Evolutionary conservation across 352 stramenopile genomes (phyloP).

Genomic region (Saprolegnia parasitica): DNA sequence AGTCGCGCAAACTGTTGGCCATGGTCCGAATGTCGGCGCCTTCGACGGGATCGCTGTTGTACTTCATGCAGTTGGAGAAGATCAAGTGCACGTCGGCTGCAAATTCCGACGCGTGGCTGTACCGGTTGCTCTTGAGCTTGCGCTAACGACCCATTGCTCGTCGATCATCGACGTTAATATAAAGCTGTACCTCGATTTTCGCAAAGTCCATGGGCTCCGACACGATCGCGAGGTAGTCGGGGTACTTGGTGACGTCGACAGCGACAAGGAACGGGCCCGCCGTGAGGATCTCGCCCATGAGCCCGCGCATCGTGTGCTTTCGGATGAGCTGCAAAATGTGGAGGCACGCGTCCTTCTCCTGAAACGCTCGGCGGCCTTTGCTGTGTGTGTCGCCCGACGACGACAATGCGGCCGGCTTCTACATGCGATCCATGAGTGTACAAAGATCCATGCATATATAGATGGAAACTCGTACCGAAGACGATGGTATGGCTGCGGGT

Average conservation of each 20-base stretch:
- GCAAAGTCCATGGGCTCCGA: slow-evolving; percentile 83
- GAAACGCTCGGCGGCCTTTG: slow-evolving; percentile 33
- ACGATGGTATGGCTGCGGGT: slow-evolving; percentile 21
- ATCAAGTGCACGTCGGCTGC: slow-evolving; percentile 82
- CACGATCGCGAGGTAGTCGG: slow-evolving; percentile 75
- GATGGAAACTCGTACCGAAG: background rate
- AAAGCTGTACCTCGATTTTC: slow-evolving; percentile 54
- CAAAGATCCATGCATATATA: background rate
- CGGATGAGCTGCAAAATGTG: slow-evolving; percentile 68
- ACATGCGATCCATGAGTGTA: background rate
- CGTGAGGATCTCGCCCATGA: slow-evolving; percentile 68
- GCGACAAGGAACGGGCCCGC: slow-evolving; percentile 75
- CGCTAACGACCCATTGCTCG: slow-evolving; percentile 29
- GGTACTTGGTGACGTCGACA: slow-evolving; percentile 82
- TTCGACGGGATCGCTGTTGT: slow-evolving; percentile 83
- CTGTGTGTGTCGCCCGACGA: slow-evolving; percentile 27
- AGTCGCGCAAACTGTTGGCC: slow-evolving; percentile 72
- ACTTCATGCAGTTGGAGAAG: slow-evolving; percentile 86
- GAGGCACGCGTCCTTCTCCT: slow-evolving; percentile 58
- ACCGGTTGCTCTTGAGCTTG: slow-evolving; percentile 81
- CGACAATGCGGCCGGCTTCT: slow-evolving; percentile 28
- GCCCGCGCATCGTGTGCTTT: slow-evolving; percentile 76
- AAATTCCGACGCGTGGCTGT: slow-evolving; percentile 71
- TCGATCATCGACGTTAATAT: no score
- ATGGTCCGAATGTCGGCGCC: slow-evolving; percentile 83